Evolutionary conservation across 1,284 basidiomycete genomes (phyloP).

Genomic region (Ganoderma multipileum): DNA sequence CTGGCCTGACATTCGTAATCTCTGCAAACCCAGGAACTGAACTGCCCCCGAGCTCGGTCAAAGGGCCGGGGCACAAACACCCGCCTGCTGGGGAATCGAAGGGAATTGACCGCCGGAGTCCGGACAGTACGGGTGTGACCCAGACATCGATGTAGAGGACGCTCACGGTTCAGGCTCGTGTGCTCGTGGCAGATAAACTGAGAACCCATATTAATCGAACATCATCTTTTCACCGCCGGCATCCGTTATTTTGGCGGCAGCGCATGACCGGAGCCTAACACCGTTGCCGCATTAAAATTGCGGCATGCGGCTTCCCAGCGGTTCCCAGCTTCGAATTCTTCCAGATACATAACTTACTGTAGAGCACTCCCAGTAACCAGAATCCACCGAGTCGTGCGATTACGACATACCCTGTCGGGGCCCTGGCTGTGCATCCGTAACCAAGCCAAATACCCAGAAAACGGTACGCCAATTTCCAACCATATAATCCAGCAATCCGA

Average conservation of each 20-base stretch:
- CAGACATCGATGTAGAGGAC: not conserved
- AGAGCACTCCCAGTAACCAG: constrained; percentile 4
- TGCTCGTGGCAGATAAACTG: not conserved
- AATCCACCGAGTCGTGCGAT: not conserved
- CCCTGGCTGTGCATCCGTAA: constrained; percentile 14
- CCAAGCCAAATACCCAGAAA: constrained; percentile 17
- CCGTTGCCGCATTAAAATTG: constrained; percentile 25
- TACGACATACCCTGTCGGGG: constrained; percentile 4
- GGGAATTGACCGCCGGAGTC: constrained; percentile 1
- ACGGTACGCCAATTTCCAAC: constrained; percentile 5
- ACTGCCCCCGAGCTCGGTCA: constrained; percentile 12
- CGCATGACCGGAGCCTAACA: constrained; percentile 23
- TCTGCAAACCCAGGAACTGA: constrained; percentile 23
- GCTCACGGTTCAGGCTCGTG: not conserved
- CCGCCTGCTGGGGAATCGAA: constrained; percentile 10
- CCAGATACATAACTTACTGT: no score
- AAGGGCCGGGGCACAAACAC: constrained; percentile 2
- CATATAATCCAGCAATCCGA: not conserved
- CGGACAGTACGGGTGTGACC: not conserved
- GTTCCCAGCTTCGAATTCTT: constrained; percentile 22
- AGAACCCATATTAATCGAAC: constrained; percentile 11
- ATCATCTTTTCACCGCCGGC: constrained; percentile 25
- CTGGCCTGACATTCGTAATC: constrained; percentile 17
- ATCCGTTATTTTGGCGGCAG: constrained; percentile 16
- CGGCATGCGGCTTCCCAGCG: constrained; percentile 10